These are phyloP conservation scores for Candida boidinii DNA, from an alignment of 805 yeast species.

Conservation along the genomic window DNA sequence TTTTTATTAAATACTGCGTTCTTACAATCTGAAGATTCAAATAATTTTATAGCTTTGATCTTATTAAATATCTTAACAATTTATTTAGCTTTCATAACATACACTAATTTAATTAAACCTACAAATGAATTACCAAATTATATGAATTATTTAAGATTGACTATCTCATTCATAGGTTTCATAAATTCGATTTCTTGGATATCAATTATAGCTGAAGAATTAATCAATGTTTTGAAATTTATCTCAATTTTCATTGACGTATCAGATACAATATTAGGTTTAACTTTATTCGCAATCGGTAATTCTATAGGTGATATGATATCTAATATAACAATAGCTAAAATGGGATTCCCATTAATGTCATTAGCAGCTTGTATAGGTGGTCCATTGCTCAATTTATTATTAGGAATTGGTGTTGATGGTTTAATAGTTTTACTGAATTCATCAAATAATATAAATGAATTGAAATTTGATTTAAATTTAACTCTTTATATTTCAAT, in stretches of 20 bases:
- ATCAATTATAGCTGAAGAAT: conserved; percentile 58
- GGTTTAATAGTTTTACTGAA: conserved; percentile 37
- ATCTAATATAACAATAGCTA: conserved; percentile 73
- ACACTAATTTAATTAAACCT: too few species aligned
- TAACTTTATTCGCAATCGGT: conserved; percentile 86
- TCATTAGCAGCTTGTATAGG: conserved; percentile 96
- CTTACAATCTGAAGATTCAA: too few species aligned
- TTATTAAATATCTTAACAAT: too few species aligned
- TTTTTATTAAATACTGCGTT: too few species aligned
- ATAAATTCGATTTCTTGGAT: conserved; percentile 59
- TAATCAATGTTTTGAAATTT: conserved; percentile 55
- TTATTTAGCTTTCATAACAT: too few species aligned
- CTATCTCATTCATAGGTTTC: conserved; percentile 54
- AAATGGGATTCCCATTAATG: conserved; percentile 77
- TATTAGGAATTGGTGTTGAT: conserved; percentile 75
- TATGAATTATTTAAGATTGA: too few species aligned
- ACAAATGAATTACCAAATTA: too few species aligned
- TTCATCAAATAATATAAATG: conserved; percentile 14
- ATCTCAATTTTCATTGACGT: conserved; percentile 51
- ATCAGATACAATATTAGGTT: conserved; percentile 74
- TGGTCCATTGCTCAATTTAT: conserved; percentile 71
- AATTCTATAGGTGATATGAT: conserved; percentile 88
- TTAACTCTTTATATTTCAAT: conserved; percentile 34
- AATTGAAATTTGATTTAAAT: conserved; percentile 25
- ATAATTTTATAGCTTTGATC: too few species aligned